phyloP scores from a whole-genome alignment of 208 protist genomes.

The Trypanosomatidae sp. region DNA sequence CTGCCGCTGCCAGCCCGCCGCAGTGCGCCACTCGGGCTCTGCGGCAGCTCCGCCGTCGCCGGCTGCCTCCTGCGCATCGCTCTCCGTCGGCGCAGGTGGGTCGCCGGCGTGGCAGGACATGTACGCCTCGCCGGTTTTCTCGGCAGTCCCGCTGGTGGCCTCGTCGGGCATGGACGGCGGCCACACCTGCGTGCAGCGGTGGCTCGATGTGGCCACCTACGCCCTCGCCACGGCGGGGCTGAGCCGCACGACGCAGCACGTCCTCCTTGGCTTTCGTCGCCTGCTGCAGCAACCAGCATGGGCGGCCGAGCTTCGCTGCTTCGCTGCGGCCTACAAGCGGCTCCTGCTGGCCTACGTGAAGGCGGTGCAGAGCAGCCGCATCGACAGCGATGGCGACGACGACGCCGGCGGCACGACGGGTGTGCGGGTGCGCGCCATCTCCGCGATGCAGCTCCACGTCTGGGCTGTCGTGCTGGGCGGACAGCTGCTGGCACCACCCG shows the following conservation, averaged over 20 bases:
- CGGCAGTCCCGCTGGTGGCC: slow-evolving; percentile 1
- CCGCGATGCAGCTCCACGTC: slow-evolving; percentile 26
- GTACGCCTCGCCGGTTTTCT: slow-evolving; percentile 27
- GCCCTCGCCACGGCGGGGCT: slow-evolving; percentile 28
- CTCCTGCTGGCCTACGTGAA: slow-evolving; percentile 18
- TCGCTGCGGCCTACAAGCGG: slow-evolving; percentile 21
- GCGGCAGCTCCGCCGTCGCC: no score
- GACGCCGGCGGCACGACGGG: neutral
- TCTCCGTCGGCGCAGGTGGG: neutral
- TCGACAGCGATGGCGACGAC: neutral
- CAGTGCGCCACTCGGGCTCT: no score
- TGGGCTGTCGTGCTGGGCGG: slow-evolving; percentile 38
- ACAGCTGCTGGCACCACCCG: slow-evolving; percentile 22
- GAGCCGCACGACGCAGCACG: slow-evolving; percentile 28
- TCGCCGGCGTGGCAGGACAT: slow-evolving; percentile 16
- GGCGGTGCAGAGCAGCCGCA: slow-evolving; percentile 1
- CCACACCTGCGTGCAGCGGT: slow-evolving; percentile 19
- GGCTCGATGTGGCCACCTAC: slow-evolving; percentile 23
- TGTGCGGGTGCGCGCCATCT: slow-evolving; percentile 7
- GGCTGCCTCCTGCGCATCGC: no score
- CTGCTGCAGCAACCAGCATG: slow-evolving; percentile 29
- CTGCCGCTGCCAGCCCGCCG: slow-evolving; percentile 35
- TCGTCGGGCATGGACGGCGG: slow-evolving; percentile 5
- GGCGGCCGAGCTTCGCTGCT: slow-evolving; percentile 28
- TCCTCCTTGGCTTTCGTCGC: slow-evolving; percentile 24